Evolutionary conservation across 2,329 filamentous ascomycete species (phyloP), one percentile per base, ranked within the genome.

Genomic region (Arthroderma uncinatum): DNA sequence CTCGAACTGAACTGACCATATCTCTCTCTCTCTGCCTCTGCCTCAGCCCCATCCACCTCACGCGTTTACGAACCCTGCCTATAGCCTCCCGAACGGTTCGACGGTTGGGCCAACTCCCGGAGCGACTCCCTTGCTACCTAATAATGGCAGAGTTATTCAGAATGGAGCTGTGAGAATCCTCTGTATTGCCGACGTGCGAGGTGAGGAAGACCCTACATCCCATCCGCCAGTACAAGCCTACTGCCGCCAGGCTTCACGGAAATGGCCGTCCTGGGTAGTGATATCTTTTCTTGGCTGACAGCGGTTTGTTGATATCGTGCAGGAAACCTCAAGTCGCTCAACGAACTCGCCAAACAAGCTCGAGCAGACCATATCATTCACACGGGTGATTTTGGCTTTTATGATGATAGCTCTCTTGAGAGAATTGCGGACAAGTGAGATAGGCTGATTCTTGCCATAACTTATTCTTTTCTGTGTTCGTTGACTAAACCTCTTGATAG

Each of bases 381-480:
- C 75, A 98, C 93, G 19, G 93, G 93, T 73, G 93, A 98, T 73
- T 98, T 98, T 71, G 93, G 93, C 62, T 98, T 98, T 77, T 98
- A 98, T 77, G 93, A 98, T 73, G 87, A 95, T 67, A 89, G 86
- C 56, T 98, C 93, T 36, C 78, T 98, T 64, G 92, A 97, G 68
- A 86, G 93, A 68, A 97, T 98, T 76, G 93, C 93, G 40, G 93
- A 98, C 74, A 98, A 98, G 89, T 95, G 76, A 78, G 84, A 76
- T 54, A 64, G 57, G n/a, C n/a, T n/a, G n/a, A n/a, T 40, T 19
- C 48, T 16, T 8, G 10, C 6, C n/a, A 12, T 33, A n/a, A 2
- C 39, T 5, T 23, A 9, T 23, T 39, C n/a, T 8, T 21, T n/a
- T 23, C 33, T 40, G n/a, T 2, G 28, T 8, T 40, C 6, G 19